These are phyloP conservation scores for Tardiomyces depauwii DNA, from an alignment of 1,139 yeast genomes.

Conservation along the genomic window DNA sequence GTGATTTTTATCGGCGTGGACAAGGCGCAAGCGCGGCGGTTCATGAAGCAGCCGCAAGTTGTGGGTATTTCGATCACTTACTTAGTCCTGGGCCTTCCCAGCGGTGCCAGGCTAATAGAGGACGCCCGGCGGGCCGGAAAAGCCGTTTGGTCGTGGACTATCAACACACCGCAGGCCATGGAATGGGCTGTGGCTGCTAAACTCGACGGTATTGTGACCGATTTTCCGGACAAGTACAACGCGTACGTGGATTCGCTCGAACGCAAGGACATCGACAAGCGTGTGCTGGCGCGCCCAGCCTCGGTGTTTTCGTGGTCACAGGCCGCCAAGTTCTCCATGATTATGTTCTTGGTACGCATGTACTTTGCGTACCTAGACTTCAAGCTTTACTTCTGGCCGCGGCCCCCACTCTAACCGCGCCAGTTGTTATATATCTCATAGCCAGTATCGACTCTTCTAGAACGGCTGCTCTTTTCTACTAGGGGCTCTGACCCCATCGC, in stretches of 20 bases:
- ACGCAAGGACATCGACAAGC: no score
- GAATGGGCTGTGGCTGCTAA: slow-evolving; percentile 36
- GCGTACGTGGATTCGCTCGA: background rate
- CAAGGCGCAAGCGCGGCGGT: slow-evolving; percentile 25
- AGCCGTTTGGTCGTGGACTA: slow-evolving; percentile 71
- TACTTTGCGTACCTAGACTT: no score
- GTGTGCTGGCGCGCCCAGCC: no score
- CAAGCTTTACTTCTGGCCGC: no score
- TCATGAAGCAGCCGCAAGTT: slow-evolving; percentile 26
- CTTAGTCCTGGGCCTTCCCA: slow-evolving; percentile 31
- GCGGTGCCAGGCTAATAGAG: slow-evolving; percentile 28
- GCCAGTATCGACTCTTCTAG: no score
- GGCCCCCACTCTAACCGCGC: background rate
- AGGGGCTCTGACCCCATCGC: no score
- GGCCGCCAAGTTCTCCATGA: no score
- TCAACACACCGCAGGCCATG: slow-evolving; percentile 39
- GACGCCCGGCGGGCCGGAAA: slow-evolving; percentile 34
- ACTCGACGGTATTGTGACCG: slow-evolving; percentile 53
- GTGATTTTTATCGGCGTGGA: slow-evolving; percentile 44
- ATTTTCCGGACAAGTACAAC: slow-evolving; percentile 34
- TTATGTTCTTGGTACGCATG: no score
- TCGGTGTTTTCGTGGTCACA: no score
- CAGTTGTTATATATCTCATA: no score
- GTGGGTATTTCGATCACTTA: slow-evolving; percentile 34
- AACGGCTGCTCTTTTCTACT: no score